Conservation (phyloP, 1,284 basidiomycete species). For the Malassezia sp. region DNA sequence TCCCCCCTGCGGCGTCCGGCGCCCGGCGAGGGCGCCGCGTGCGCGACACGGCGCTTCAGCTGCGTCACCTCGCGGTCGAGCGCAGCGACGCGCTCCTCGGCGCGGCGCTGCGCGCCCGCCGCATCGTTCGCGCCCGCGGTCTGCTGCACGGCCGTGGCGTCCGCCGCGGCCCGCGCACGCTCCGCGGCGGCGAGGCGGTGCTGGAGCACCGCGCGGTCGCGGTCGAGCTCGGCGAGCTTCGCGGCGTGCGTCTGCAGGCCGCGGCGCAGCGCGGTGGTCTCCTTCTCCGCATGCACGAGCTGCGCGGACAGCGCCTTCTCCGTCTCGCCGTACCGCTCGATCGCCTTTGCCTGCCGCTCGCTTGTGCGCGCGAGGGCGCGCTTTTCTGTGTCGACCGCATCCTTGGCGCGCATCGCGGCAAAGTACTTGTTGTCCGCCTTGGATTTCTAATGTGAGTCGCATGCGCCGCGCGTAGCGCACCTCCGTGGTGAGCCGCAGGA, state of each 20-base stretch:
- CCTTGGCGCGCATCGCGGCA: slow-evolving; percentile 76
- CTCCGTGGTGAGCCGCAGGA: slow-evolving; percentile 51
- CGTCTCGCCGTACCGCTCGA: slow-evolving; percentile 61
- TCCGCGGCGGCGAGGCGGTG: slow-evolving; percentile 19
- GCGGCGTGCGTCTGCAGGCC: slow-evolving; percentile 27
- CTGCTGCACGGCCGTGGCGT: slow-evolving; percentile 29
- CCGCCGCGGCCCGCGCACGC: slow-evolving; percentile 16
- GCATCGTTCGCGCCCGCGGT: slow-evolving; percentile 19
- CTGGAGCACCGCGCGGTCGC: slow-evolving; percentile 37
- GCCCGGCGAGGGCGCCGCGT: slow-evolving; percentile 25
- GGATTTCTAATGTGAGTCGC: too few relatives aligned
- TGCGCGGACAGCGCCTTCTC: slow-evolving; percentile 57
- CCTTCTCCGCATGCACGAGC: slow-evolving; percentile 55
- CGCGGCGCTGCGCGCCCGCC: slow-evolving; percentile 22
- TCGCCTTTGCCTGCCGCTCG: slow-evolving; percentile 66
- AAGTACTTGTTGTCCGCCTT: slow-evolving; percentile 94
- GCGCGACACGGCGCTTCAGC: slow-evolving; percentile 28
- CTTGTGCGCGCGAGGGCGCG: slow-evolving; percentile 58
- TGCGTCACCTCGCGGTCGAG: slow-evolving; percentile 31
- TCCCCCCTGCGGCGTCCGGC: slow-evolving; percentile 23
- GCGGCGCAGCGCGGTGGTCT: slow-evolving; percentile 47
- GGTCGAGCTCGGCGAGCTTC: slow-evolving; percentile 39
- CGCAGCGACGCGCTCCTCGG: slow-evolving; percentile 23
- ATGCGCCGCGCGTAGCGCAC: too few relatives aligned
- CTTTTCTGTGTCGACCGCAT: slow-evolving; percentile 65